Evolutionary conservation across 2,329 filamentous ascomycete species (phyloP), one percentile per base, ranked within the genome.

Genomic region (Diaporthe destruens): DNA sequence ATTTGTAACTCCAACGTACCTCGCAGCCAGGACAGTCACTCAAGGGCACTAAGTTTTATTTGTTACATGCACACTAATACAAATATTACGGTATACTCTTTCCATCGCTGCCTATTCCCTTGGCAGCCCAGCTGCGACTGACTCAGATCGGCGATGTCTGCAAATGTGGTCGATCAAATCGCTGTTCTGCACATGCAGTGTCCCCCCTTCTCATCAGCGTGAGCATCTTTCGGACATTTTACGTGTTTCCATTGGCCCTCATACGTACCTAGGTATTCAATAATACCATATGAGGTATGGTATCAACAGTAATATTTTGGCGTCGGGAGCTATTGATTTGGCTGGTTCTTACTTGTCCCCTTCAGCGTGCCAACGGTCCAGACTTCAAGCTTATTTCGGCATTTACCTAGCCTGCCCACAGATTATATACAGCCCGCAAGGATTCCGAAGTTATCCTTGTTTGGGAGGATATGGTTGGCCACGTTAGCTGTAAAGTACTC

Each of bases 251-350:
- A 63, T 63, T 63, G 57, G 57, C 8, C 42, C 18, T 44, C 7
- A n/a, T 61, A 8, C 23, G 23, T 16, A 47, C 3, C 47, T 16
- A 12, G 20, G 23, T 16, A 47, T 3, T 61, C 16, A 12, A 32
- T 12, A 29, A 18, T 61, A 11, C 39, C 18, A 3, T 42, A 23
- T 34, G 3, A n/a, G 14, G 8, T 6, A 16, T n/a, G 42, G 32
- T 5, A 49, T 20, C 6, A n/a, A 63, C 18, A 20, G 57, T 63
- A 49, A 63, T 63, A 63, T 63, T 63, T 63, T 63, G 57, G 57
- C 25, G 25, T 16, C 57, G 25, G 57, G 42, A 25, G 32, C 57
- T 63, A 63, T 20, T 20, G 39, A 47, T 49, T 8, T 63, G 23
- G 14, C 57, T 49, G 18, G 25, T 47, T 18, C 32, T 47, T n/a